Base-by-base conservation (phyloP, 345 rosid species). In the Eucalyptus marginata region DNA sequence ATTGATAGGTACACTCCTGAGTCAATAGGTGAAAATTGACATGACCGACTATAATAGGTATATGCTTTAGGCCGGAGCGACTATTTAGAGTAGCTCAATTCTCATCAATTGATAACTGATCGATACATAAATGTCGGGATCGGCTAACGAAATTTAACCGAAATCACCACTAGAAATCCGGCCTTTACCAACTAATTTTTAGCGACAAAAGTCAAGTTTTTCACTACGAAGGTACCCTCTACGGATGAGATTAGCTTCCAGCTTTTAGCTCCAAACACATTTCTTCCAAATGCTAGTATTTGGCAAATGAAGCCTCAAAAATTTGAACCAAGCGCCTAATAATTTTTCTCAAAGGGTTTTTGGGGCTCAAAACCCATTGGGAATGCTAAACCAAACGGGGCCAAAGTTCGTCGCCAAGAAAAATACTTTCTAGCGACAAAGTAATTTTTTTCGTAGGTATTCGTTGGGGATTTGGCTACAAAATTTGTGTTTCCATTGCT, bases 141-240 rank as follows among this genome's bases (percentile, higher is more conserved):
- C 31, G 4, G 66, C 15, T 59, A 12, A 59, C 0, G 14, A 25
- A 59, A 12, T 27, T 27, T 3, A 5, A 25, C 3, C 9, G 31
- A 59, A 59, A 11, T 59, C 66, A 27, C 66, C 14, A 27, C 31
- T 5, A 59, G 31, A 59, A 59, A 59, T 27, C 66, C n/a, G 31
- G 66, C 31, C 31, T 27, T 59, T 1, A 10, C n/a, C 31, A 25
- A 1, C n/a, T 27, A 58, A 58, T 59, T 59, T 25, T 59, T 6
- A 59, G 31, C 31, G 31, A 59, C 33, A 1, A 27, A 27, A 6
- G 68, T 62, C 17, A 12, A 62, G 33, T 27, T 27, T 6, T 27
- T 27, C 68, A 13, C 31, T 29, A 6, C 16, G 27, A 62, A 2
- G 56, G 31, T 59, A 59, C 66, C 15, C 68, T 62, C 33, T 3